Evolutionary conservation across 371 early-diverging fungal genomes (phyloP), one percentile per base, ranked within the genome.

Genomic region (Phascolomyces articulosus): DNA sequence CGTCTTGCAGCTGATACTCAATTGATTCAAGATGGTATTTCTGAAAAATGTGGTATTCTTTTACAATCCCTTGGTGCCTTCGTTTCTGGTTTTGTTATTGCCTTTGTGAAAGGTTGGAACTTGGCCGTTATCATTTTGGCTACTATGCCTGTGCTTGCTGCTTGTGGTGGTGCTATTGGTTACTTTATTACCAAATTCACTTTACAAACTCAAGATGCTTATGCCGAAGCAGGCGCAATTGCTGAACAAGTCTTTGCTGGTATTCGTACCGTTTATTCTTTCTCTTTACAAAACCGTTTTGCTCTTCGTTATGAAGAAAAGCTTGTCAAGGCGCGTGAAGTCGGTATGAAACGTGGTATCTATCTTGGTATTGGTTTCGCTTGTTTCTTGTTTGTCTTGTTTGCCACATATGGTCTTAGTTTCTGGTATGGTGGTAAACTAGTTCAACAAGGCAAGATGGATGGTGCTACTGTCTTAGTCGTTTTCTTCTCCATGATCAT

Each of bases 251-350:
- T 88, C 0, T 82, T 98, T 58, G 75, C 91, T 11, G 85, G 89
- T 40, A 92, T 98, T 56, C 88, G 96, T 55, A 97, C 97, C 13
- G 93, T 96, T 29, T 87, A 85, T 47, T 85, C 96, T 4, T 96
- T 96, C 77, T 88, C 89, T 62, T 87, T 88, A 20, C 92, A 95
- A 77, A 71, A 82, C 23, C 87, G 92, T 21, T 88, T 92, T 63
- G 68, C 84, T 16, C 65, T 69, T 7, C 75, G 87, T 27, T 98
- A 94, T 79, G 72, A 75, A 26, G 53, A 29, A 1, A 73, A 85
- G 65, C 71, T 91, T 3, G 73, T 66, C 20, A 73, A 79, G 34
- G 93, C 92, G 4, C 79, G 74, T 47, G 66, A 70, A 10, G 71
- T 81, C 16, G 92, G 90, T 34, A 66, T 85, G 40, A 83, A 75